Evolutionary conservation across 371 early-diverging fungal species (phyloP).

Genomic region (Mortierella sp.): DNA sequence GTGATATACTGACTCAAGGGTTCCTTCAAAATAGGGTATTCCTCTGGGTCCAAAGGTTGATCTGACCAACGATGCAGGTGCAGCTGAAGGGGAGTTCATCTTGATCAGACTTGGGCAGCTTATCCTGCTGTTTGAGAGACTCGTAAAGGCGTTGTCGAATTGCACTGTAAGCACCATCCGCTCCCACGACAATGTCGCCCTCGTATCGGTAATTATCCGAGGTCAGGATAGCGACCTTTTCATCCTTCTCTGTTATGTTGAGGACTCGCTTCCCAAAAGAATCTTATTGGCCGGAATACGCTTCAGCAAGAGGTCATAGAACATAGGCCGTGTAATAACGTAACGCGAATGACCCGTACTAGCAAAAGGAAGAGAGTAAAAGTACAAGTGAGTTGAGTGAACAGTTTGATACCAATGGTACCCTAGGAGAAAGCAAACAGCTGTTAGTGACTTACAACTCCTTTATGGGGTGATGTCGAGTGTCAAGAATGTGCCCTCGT

Average conservation of each 20-base stretch:
- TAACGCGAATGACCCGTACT: constrained; percentile 4
- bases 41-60: neutral
- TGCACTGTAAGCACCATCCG: constrained; percentile 14
- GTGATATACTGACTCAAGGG: constrained; percentile 2
- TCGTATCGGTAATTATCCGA: neutral
- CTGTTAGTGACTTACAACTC: no score
- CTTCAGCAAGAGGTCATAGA: constrained; percentile 13
- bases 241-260: neutral
- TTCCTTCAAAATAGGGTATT: neutral
- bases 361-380: no score
- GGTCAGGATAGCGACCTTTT: neutral
- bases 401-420: no score
- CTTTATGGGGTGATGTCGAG: no score
- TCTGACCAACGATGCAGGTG: constrained; percentile 15
- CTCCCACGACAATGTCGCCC: constrained; percentile 16
- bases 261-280: constrained; percentile 4
- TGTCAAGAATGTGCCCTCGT: no score
- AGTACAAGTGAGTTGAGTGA: no score
- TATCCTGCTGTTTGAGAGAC: neutral
- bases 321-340: constrained; percentile 3
- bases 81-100: constrained; percentile 6
- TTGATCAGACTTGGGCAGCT: neutral
- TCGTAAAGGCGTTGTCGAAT: constrained; percentile 7
- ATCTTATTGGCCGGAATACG: constrained; percentile 14
- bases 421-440: no score